A percentile compares a stretch with the other conserved stretches of the same genome.
Conservation (phyloP, 208 protist genomes). For the Phytomonas serpens region DNA sequence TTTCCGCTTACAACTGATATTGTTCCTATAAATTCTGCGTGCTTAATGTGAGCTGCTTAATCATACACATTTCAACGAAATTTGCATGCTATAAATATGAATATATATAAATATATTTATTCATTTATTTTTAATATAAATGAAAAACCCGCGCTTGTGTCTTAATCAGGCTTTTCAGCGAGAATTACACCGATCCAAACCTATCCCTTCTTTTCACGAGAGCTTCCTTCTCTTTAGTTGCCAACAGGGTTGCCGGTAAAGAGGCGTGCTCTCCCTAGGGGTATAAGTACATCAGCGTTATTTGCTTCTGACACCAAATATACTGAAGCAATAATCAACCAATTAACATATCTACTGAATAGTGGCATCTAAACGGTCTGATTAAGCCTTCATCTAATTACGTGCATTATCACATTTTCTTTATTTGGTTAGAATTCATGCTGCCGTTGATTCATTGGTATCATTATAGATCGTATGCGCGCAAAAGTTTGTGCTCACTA, state of each 20-base stretch:
- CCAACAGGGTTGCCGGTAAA: background rate
- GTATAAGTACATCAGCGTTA: background rate
- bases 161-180: background rate
- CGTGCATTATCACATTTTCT: background rate
- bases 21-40: background rate
- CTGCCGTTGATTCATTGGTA: background rate
- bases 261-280: background rate
- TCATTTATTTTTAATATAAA: background rate
- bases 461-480: background rate
- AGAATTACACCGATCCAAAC: background rate
- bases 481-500: background rate
- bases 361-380: background rate
- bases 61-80: background rate
- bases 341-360: background rate
- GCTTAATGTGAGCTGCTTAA: background rate
- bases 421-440: background rate
- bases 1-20: background rate
- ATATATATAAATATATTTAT: slow-evolving; percentile 29
- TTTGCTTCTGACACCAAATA: background rate
- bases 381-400: background rate
- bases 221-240: background rate
- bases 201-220: background rate
- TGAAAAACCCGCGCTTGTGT: background rate
- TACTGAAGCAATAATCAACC: background rate
- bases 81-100: slow-evolving; percentile 17